These are phyloP conservation scores for Thalassiosira gravida DNA, from an alignment of 352 stramenopile genomes.

Conservation along the genomic window DNA sequence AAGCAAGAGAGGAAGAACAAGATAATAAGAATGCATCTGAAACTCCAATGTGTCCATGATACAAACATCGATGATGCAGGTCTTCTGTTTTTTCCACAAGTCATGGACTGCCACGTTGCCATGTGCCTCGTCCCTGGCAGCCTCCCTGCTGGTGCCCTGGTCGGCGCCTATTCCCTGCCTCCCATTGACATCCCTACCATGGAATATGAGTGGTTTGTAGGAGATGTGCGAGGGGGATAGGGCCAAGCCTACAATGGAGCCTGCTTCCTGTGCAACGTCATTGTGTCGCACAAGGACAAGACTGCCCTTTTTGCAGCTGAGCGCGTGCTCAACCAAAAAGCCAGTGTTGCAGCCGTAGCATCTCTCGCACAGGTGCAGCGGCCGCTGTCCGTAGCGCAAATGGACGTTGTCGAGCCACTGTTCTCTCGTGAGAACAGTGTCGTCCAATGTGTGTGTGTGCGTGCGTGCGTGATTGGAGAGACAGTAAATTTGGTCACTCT, in stretches of 20 bases:
- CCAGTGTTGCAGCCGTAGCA: slow-evolving; percentile 47
- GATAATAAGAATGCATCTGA: no score
- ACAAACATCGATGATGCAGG: not conserved
- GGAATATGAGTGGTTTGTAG: slow-evolving; percentile 32
- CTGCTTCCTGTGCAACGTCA: slow-evolving; percentile 34
- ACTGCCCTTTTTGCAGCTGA: slow-evolving; percentile 46
- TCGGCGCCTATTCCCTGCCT: no score
- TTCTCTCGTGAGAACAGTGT: slow-evolving; percentile 31
- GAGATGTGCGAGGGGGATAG: slow-evolving; percentile 5
- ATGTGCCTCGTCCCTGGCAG: not conserved
- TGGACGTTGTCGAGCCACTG: slow-evolving; percentile 44
- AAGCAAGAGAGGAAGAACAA: no score
- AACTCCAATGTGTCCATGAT: not conserved
- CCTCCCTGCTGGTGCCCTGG: not conserved
- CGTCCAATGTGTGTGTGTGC: no score
- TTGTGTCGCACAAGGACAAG: slow-evolving; percentile 48
- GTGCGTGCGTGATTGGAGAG: no score
- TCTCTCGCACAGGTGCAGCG: slow-evolving; percentile 13
- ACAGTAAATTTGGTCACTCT: no score
- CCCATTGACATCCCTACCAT: no score
- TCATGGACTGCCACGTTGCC: not conserved
- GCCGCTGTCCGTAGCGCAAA: slow-evolving; percentile 30
- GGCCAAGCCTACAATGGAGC: slow-evolving; percentile 13
- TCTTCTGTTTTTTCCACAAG: not conserved
- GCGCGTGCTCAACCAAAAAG: slow-evolving; percentile 47